Evolutionary conservation across 202 grass and related monocot genomes (phyloP).

Genomic region (Dendrocalamus latiflorus): DNA sequence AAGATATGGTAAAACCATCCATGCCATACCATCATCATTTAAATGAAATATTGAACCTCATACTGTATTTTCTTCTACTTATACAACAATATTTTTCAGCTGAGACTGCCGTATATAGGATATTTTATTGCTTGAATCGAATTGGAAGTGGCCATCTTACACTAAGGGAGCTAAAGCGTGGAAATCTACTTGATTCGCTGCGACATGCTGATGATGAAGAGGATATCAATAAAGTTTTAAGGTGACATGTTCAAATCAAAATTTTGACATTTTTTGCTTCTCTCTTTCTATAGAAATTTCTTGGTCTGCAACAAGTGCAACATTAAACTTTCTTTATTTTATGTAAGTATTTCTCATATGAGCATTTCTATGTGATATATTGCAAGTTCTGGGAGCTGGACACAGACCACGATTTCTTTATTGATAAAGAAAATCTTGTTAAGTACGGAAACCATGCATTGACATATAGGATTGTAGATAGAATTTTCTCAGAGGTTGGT

Average conservation of each 20-base stretch:
- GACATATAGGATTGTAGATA: constrained; percentile 97
- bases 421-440: constrained; percentile 96
- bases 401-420: constrained; percentile 94
- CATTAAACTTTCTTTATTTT: constrained; percentile 16
- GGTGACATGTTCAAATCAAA: constrained; percentile 36
- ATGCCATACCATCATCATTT: constrained; percentile 10
- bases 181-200: constrained; percentile 84
- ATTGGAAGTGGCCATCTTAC: constrained; percentile 77
- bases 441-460: constrained; percentile 97
- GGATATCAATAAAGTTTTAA: constrained; percentile 98
- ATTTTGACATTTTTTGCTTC: not conserved
- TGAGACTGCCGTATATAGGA: constrained; percentile 97
- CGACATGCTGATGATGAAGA: constrained; percentile 96
- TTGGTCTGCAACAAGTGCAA: not conserved
- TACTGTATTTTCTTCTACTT: constrained; percentile 21
- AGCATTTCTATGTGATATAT: constrained; percentile 99
- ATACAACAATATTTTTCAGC: constrained; percentile 52
- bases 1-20: constrained; percentile 79
- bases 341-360: constrained; percentile 89
- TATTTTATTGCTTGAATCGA: constrained; percentile 96
- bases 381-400: constrained; percentile 99
- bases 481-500: constrained; percentile 93
- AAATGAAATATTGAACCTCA: constrained; percentile 11
- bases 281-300: not conserved
- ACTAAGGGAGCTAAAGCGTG: constrained; percentile 85